Evolutionary conservation across 148 eudicot genomes (phyloP), one percentile per base, ranked within the genome.

Genomic region (Fagopyrum esculentum): DNA sequence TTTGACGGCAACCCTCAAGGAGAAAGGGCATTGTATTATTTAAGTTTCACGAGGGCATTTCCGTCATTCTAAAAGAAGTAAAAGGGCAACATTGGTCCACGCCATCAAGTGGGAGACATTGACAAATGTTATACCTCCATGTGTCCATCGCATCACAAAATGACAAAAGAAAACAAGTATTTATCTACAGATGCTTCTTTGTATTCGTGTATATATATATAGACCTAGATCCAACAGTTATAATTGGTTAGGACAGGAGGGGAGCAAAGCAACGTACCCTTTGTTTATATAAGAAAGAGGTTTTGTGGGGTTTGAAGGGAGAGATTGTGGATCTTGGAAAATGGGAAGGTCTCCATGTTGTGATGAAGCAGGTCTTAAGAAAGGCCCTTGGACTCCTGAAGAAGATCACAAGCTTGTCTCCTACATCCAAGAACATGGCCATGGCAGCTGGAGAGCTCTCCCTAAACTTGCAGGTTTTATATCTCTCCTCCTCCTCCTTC

Each of bases 401-500:
- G 77, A 75, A 48, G 77, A 75, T 8, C 77, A 75, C 2, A 75
- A 75, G 22, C 77, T 75, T 61, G 77, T 60, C 15, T 59, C 77
- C 40, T 75, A 45, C 77, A 75, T 75, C 44, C 46, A 75, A 61
- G 29, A 75, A 17, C 52, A 75, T 75, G 77, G 77, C 71, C 77
- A 75, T 75, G 77, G 77, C 17, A 75, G 77, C 55, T 75, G 77
- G 77, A 75, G 77, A 29, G 70, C 69, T 59, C 77, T 75, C 17
- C 77, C 77, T 61, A 75, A 75, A 22, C 77, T 75, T 17, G 77
- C 77, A 29, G 77, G 77, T 75, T 6, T 17, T 35, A 35, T 35
- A 35, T 35, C 2, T 35, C 40, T 35, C 40, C 40, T 22, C 26
- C 26, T 22, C 26, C 26, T 22, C 26, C 26, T 22, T 22, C 26